Evolutionary conservation across 163 green algal genomes (phyloP), one percentile per base, ranked within the genome.

Genomic region (Prototheca cutis): DNA sequence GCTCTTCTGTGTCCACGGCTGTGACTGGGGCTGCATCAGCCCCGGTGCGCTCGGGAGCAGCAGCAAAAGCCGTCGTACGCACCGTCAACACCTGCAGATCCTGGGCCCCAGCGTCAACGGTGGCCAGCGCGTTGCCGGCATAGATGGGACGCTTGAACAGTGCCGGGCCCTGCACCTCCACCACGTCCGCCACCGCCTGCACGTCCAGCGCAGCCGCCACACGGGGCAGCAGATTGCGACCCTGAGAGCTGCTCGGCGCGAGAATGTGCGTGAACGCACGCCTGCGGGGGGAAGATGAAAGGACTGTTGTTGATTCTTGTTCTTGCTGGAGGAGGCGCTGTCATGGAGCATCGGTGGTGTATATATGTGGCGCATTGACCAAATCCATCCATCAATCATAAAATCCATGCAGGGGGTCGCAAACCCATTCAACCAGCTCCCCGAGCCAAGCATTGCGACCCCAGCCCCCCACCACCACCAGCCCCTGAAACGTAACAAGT

Each of bases 101-200:
- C 2, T 62, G 29, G 7, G 55, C 62, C 4, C 28, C 33, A 40
- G 51, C 75, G 40, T 69, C 31, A 4, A 96, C 81, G 0, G 84
- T 95, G 15, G 71, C 73, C 29, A 95, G 60, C 0, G 84, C 89
- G 47, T 95, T 95, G 34, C 88, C 88, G n/a, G 88, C 88, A 57
- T 95, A 96, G n/a, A 93, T 90, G 18, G 88, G 88, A 15, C 88
- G 85, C 32, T 88, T 72, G 65, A 91, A 94, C 6, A 80, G 90
- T 63, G 75, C 34, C 4, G 61, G 52, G 54, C 87, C 82, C 8
- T 81, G n/a, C 3, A 94, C 62, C 48, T 81, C 58, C 4, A 83
- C 48, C 2, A 93, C 85, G 55, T 95, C 88, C 8, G 70, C 83
- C 17, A 94, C 74, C 2, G 83, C 77, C 63, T 94, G 74, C n/a